Conservation (phyloP, 225 moss, liverwort and hornwort species). For the Pleurozium schreberi region DNA sequence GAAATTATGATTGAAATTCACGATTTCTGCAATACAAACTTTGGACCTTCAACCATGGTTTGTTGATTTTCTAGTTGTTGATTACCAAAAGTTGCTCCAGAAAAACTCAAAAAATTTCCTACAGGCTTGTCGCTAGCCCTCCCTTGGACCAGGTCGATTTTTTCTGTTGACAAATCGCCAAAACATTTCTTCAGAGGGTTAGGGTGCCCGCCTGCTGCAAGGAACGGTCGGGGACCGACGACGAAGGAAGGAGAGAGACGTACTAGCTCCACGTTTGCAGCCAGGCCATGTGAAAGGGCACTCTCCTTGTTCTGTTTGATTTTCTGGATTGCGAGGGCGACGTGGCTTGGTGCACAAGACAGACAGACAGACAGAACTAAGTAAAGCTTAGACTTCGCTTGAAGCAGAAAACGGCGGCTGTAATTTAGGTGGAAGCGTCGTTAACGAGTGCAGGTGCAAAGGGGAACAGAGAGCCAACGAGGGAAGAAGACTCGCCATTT, state of each 20-base stretch:
- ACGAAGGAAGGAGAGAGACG: not conserved
- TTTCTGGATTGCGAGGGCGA: not conserved
- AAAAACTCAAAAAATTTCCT: not conserved
- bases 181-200: not conserved
- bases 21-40: not conserved
- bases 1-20: not conserved
- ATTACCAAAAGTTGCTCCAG: not conserved
- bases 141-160: fast-evolving
- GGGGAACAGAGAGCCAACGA: not conserved
- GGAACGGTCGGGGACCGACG: not conserved
- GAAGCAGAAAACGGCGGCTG: not conserved
- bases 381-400: not conserved
- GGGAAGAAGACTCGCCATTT: not conserved
- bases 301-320: not conserved
- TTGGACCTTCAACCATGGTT: not conserved
- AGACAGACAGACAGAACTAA: not conserved
- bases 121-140: not conserved
- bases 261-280: not conserved
- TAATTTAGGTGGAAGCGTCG: not conserved
- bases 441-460: not conserved
- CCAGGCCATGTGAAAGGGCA: not conserved
- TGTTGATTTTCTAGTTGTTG: not conserved
- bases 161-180: not conserved
- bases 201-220: not conserved
- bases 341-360: not conserved